These are phyloP conservation scores for Aspergillus sp. DNA, from an alignment of 2,329 filamentous ascomycete species.

Conservation along the genomic window DNA sequence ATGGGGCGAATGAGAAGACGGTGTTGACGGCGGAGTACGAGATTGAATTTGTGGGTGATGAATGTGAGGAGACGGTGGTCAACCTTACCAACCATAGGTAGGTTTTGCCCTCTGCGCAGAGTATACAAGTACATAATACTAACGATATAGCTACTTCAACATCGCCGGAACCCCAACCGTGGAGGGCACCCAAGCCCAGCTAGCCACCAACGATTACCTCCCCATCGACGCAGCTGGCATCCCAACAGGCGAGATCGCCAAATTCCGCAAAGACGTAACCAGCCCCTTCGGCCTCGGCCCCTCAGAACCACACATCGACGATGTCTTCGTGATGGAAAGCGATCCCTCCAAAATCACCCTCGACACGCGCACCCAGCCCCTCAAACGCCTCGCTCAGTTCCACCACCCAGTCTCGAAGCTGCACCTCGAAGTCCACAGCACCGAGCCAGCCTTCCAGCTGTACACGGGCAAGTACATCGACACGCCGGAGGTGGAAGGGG, in stretches of 20 bases:
- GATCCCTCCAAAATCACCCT: constrained; percentile 55
- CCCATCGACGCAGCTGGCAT: constrained; percentile 68
- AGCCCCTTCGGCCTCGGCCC: constrained; percentile 66
- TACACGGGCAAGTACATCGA: constrained; percentile 85
- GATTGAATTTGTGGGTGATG: constrained; percentile 66
- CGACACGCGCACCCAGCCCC: constrained; percentile 58
- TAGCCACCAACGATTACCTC: constrained; percentile 60
- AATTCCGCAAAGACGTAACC: constrained; percentile 55
- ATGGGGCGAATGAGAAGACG: constrained; percentile 55
- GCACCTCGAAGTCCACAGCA: constrained; percentile 80
- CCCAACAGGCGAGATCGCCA: constrained; percentile 62
- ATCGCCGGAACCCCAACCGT: constrained; percentile 54
- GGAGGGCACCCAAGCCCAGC: constrained; percentile 54
- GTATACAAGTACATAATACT: neutral
- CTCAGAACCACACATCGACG: constrained; percentile 69
- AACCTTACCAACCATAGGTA: constrained; percentile 96
- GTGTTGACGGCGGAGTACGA: constrained; percentile 85
- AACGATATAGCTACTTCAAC: constrained; percentile 57
- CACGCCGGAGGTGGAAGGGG: constrained; percentile 56
- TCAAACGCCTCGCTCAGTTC: constrained; percentile 64
- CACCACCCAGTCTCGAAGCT: constrained; percentile 67
- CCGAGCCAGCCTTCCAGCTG: constrained; percentile 94
- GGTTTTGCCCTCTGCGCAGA: constrained; percentile 15
- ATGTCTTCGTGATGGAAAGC: constrained; percentile 76
- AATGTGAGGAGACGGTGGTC: constrained; percentile 80